phyloP scores from a whole-genome alignment of 345 rosid genomes.

The Pistacia atlantica region DNA sequence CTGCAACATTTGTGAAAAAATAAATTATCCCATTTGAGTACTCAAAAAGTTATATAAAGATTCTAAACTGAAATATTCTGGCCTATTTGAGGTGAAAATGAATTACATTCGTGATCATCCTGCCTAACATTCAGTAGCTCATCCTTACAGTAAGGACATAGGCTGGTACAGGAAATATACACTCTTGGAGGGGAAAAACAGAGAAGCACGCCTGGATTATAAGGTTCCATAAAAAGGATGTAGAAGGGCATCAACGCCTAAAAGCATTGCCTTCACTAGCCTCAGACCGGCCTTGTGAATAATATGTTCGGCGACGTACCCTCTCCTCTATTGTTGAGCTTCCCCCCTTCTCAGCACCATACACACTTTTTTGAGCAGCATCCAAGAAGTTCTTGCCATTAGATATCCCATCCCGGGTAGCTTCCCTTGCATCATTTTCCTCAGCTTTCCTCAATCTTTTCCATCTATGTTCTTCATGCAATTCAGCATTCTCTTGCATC shows the following conservation, averaged over 20 bases:
- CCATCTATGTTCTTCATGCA: constrained; percentile 96
- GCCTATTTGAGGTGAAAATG: not conserved
- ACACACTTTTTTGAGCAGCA: constrained; percentile 78
- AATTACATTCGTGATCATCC: not conserved
- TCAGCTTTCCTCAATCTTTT: constrained; percentile 84
- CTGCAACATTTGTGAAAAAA: too few relatives aligned
- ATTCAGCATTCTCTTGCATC: constrained; percentile 88
- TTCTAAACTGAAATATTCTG: not conserved
- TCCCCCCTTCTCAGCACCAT: constrained; percentile 86
- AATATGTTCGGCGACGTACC: constrained; percentile 81
- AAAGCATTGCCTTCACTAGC: constrained; percentile 79
- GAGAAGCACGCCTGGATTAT: not conserved
- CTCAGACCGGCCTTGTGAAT: constrained; percentile 72
- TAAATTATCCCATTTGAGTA: not conserved
- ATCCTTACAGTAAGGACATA: not conserved
- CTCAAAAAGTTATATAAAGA: not conserved
- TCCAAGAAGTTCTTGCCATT: constrained; percentile 78
- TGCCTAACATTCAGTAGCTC: not conserved
- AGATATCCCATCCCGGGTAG: constrained; percentile 38
- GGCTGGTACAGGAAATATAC: not conserved
- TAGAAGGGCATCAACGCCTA: constrained; percentile 48
- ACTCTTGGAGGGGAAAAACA: not conserved
- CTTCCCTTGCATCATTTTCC: constrained; percentile 72
- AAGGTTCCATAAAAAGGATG: not conserved
- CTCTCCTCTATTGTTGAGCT: constrained; percentile 90